A percentile compares a stretch with the other conserved stretches of the same genome.
These are phyloP conservation scores for Fusarium circinatum DNA, from an alignment of 2,329 filamentous ascomycete species.

Conservation along the genomic window DNA sequence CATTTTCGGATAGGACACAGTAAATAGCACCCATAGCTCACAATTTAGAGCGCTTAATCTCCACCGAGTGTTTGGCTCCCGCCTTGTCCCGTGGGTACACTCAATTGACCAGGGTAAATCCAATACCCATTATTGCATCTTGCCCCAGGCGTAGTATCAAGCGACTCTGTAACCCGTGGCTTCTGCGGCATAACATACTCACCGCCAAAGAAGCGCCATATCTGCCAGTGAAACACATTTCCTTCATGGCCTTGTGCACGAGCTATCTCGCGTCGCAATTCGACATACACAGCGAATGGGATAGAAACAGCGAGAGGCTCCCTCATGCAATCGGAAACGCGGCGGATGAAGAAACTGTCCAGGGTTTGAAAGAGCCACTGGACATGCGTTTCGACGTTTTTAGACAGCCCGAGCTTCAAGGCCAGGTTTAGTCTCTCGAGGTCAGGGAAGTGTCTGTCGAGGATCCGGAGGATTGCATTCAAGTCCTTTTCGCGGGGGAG, in stretches of 20 bases:
- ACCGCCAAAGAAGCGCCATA: neutral
- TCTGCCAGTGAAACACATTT: neutral
- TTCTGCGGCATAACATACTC: neutral
- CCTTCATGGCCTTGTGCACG: no score
- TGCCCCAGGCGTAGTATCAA: neutral
- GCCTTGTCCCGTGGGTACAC: neutral
- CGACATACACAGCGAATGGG: fast-evolving
- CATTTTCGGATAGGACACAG: fast-evolving
- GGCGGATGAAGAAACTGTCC: neutral
- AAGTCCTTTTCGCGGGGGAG: neutral
- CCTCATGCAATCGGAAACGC: neutral
- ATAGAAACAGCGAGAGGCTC: neutral
- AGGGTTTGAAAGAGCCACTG: fast-evolving
- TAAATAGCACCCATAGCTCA: neutral
- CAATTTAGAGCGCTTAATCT: neutral
- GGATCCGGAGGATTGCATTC: neutral
- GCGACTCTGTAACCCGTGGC: neutral
- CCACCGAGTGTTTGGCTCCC: no score
- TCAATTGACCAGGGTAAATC: neutral
- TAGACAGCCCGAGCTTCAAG: neutral
- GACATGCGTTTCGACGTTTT: neutral
- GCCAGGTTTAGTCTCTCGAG: neutral
- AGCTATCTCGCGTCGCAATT: neutral
- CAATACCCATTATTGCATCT: neutral
- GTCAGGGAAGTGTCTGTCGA: neutral